A percentile compares a stretch with the other conserved stretches of the same genome.
phyloP scores from a whole-genome alignment of 1,284 basidiomycete species.

The Leccinum subspadiceum region DNA sequence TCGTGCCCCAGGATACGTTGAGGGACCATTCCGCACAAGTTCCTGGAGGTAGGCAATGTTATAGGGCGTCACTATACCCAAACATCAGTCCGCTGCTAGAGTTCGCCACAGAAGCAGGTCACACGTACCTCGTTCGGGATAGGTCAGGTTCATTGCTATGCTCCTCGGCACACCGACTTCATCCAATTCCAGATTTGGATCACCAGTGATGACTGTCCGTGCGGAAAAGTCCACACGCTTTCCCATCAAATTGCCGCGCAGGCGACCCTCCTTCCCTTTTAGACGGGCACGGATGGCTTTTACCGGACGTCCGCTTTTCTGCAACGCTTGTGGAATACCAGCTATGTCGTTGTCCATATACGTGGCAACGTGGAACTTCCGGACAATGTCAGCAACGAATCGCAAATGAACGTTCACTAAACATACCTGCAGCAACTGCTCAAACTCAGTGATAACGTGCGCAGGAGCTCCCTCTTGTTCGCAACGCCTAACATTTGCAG shows the following conservation, averaged over 20 bases:
- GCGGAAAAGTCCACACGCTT: conserved; percentile 99
- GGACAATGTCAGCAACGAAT: conserved; percentile 10
- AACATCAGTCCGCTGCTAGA: not conserved
- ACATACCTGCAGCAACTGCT: conserved; percentile 86
- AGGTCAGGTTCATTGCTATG: conserved; percentile 98
- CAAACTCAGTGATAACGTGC: conserved; percentile 95
- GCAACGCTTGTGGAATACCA: conserved; percentile 95
- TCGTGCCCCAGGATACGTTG: conserved; percentile 92
- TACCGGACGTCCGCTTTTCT: conserved; percentile 96
- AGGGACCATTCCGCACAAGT: conserved; percentile 95
- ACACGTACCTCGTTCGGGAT: conserved; percentile 85
- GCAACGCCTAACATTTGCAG: conserved; percentile 86
- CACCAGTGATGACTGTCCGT: conserved; percentile 98
- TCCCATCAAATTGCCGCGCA: conserved; percentile 98
- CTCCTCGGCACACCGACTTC: conserved; percentile 97
- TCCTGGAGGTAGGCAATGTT: conserved; percentile 95
- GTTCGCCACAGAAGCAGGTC: not conserved
- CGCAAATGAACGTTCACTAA: conserved; percentile 11
- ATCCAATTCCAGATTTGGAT: conserved; percentile 95
- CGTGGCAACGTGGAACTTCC: conserved; percentile 93
- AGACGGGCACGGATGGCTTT: conserved; percentile 98
- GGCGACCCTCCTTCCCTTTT: conserved; percentile 98
- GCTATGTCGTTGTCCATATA: conserved; percentile 99
- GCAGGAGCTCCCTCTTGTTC: conserved; percentile 97
- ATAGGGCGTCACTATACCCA: conserved; percentile 84